A percentile compares a stretch with the other conserved stretches of the same genome.
Evolutionary conservation across 768 basidiomycete genomes (phyloP).

Genomic region (Ramaria sp.): DNA sequence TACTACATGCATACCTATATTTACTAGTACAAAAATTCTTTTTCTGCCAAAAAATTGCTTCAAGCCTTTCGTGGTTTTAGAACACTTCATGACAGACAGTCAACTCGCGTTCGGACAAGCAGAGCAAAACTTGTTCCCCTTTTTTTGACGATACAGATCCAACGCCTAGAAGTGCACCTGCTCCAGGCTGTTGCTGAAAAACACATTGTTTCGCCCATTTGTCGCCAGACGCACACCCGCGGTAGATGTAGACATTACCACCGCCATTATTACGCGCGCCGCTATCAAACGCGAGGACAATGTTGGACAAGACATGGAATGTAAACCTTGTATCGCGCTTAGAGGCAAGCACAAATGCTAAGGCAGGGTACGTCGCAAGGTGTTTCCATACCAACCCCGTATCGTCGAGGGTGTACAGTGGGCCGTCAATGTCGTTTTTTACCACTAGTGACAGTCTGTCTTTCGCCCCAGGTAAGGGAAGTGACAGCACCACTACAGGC

Average conservation of each 20-base stretch:
- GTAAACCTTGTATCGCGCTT: constrained; percentile 87
- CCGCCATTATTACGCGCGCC: constrained; percentile 47
- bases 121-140: constrained; percentile 38
- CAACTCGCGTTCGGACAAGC: constrained; percentile 69
- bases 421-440: constrained; percentile 67
- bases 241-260: constrained; percentile 84
- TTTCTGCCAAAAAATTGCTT: not conserved
- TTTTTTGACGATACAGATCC: constrained; percentile 31
- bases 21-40: not conserved
- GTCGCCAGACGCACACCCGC: constrained; percentile 33
- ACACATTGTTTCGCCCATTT: constrained; percentile 73
- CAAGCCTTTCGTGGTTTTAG: not conserved
- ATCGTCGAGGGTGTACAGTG: constrained; percentile 39
- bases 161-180: constrained; percentile 73
- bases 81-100: not conserved
- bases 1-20: constrained; percentile 7
- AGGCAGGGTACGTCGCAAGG: constrained; percentile 72
- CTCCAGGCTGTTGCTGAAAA: constrained; percentile 60
- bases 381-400: constrained; percentile 48
- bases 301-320: constrained; percentile 47
- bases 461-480: constrained; percentile 47
- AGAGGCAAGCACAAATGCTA: constrained; percentile 89
- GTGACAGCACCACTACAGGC: constrained; percentile 52
- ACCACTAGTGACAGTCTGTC: constrained; percentile 39
- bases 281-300: constrained; percentile 77